Percentiles rank a stretch among this genome's conserved stretches.
Conservation (phyloP, 1,284 basidiomycete species). For the Exobasidium rhododendri region DNA sequence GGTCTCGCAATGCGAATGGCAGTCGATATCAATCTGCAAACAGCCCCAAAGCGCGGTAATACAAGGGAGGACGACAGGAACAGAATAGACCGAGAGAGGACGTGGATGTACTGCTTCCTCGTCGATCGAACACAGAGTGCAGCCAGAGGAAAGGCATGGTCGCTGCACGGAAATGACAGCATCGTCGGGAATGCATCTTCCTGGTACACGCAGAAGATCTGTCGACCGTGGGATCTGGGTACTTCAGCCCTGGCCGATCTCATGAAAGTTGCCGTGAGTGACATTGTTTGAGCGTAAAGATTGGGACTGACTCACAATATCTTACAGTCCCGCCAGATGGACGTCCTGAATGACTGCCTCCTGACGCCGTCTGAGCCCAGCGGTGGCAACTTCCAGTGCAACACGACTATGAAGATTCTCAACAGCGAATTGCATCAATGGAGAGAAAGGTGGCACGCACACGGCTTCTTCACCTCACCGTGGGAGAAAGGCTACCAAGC, state of each 20-base stretch:
- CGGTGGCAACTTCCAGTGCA: slow-evolving; percentile 71
- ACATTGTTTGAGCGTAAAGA: no score
- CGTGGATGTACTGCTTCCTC: slow-evolving; percentile 86
- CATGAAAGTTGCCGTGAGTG: slow-evolving; percentile 57
- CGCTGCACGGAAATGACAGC: slow-evolving; percentile 75
- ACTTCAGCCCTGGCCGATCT: slow-evolving; percentile 40
- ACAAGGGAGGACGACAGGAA: slow-evolving; percentile 65
- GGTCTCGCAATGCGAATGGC: slow-evolving; percentile 72
- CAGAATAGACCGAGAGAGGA: slow-evolving; percentile 83
- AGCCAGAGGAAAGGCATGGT: slow-evolving; percentile 85
- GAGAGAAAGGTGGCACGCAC: slow-evolving; percentile 64
- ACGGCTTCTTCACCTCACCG: slow-evolving; percentile 24
- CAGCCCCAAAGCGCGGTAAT: slow-evolving; percentile 58
- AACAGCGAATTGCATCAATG: slow-evolving; percentile 74
- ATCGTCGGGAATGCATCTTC: slow-evolving; percentile 70
- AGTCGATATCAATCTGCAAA: slow-evolving; percentile 65
- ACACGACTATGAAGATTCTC: slow-evolving; percentile 75
- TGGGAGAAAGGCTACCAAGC: background rate
- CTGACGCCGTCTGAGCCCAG: no score
- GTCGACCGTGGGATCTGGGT: slow-evolving; percentile 48
- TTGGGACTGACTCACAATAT: no score
- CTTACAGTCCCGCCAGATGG: no score
- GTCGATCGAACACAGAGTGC: slow-evolving; percentile 78
- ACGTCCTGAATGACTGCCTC: no score
- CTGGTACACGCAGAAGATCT: slow-evolving; percentile 60